These are phyloP conservation scores for Solanum neorickii DNA, from an alignment of 257 asterid genomes.

Conservation along the genomic window DNA sequence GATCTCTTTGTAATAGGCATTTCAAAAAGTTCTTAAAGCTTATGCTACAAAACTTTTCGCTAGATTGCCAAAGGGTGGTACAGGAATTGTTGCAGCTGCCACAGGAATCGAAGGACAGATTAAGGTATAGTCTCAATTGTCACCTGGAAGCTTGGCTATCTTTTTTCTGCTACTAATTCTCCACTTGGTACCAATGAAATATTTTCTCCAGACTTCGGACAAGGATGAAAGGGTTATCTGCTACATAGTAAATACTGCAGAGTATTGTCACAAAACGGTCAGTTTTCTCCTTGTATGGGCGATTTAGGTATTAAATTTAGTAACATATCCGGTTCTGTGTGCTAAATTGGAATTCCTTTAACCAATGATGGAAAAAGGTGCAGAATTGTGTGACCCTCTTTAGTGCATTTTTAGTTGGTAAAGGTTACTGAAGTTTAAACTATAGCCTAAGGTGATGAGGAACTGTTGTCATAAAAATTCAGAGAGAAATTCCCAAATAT, in stretches of 20 bases:
- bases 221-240: constrained; percentile 91
- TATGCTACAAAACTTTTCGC: constrained; percentile 88
- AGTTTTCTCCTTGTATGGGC: constrained; percentile 21
- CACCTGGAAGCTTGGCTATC: neutral
- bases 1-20: constrained; percentile 14
- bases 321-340: neutral
- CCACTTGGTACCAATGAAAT: neutral
- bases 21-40: constrained; percentile 82
- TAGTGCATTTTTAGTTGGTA: neutral
- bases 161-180: neutral
- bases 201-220: constrained; percentile 77
- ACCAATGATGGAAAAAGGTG: neutral
- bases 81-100: constrained; percentile 98
- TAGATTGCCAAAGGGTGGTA: constrained; percentile 92
- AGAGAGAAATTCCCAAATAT: neutral
- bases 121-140: constrained; percentile 39
- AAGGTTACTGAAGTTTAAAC: neutral
- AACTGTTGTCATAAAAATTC: neutral
- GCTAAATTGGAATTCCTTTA: neutral
- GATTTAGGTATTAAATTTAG: neutral
- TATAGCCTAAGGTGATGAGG: neutral
- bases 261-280: constrained; percentile 96
- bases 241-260: constrained; percentile 96
- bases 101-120: constrained; percentile 99
- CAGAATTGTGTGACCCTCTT: neutral